Evolutionary conservation across 495 filamentous ascomycete species (phyloP), one percentile per base, ranked within the genome.

Genomic region (Friedmanniomyces endolithicus): DNA sequence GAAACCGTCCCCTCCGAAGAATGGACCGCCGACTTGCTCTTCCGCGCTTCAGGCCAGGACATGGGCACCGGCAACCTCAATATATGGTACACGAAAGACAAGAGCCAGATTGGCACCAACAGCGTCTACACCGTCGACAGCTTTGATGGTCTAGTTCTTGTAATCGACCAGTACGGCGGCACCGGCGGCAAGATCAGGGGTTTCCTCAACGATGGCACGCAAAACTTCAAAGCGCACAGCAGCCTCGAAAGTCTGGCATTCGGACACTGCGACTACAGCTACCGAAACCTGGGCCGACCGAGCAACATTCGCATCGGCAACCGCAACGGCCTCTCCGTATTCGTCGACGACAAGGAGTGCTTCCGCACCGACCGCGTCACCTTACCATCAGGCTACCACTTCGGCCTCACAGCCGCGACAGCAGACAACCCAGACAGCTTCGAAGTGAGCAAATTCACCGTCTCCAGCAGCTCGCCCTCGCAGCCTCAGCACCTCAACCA

Each of bases 391-490:
- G 86, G 85, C 62, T 94, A 97, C 70, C 79, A 78, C 67, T 87
- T 94, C 56, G 92, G 92, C 64, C 71, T 98, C 58, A 85, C 85
- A 1, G 92, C 90, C 31, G 86, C 85, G 3, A 88, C 87, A 8
- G 87, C 88, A 25, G 89, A 96, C 56, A 89, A 79, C 60, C 87
- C 92, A 0, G 92, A 98, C 67, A 94, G 88, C 25, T 95, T 95
- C 66, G 92, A 98, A 69, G 68, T 92, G 57, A 90, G 88, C 75
- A 94, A 90, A 62, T 79, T 97, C 63, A 71, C 86, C 35, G 75
- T 90, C 34, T 76, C 61, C 14, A 65, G 60, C 50, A 31, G 14
- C 24, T 14, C 12, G 9, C 58, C 65, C 48, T 35, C 49, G 23
- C 4, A 40, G 7, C 45, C 53, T 0, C 48, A 34, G 22, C 58